Base-by-base conservation (phyloP, 495 filamentous ascomycete species). In the Hyaloscypha bicolor region DNA sequence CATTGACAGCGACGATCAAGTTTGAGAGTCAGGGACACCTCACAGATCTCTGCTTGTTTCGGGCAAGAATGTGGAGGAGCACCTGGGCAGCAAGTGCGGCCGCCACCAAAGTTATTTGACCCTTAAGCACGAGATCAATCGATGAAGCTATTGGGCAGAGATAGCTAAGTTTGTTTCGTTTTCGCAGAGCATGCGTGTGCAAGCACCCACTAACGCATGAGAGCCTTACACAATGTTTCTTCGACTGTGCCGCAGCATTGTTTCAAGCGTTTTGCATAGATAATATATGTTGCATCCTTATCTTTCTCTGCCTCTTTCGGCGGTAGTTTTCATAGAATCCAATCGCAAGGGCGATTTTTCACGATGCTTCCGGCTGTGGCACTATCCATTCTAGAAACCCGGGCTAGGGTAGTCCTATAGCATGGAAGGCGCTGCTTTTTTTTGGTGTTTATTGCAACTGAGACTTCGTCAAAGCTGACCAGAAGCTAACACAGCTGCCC, bases 211-310 rank as follows among this genome's bases (percentile, higher is more conserved):
- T 57, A 63, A 37, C 62, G 67, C 67, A 69, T 69, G 52, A 69
- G 42, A 63, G 51, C 57, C 25, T 14, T 21, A 6, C 21, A 21
- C 16, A 51, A 31, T 65, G 29, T 55, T 62, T 39, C 32, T 21
- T 61, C 58, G 31, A 63, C 55, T 31, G 55, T 57, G 66, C 66
- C 66, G 66, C 66, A 69, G 66, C 53, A 32, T 69, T 55, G 66
- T 69, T 69, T 69, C 62, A 64, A 59, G 29, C 42, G 37, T 16
- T 39, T 32, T 65, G 67, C 62, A 69, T 65, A 62, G 55, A 69
- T 62, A 25, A 9, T 21, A 11, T 39, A 1, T 42, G 29, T 62
- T 67, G 59, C 59, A 62, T 19, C 32, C 21, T 67, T 57, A 57
- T 61, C 59, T 67, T 48, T 57, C 2, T 16, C 35, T 62, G 48